Evolutionary conservation across 2,329 filamentous ascomycete species (phyloP), one percentile per base, ranked within the genome.

Genomic region (Colletotrichum sp.): DNA sequence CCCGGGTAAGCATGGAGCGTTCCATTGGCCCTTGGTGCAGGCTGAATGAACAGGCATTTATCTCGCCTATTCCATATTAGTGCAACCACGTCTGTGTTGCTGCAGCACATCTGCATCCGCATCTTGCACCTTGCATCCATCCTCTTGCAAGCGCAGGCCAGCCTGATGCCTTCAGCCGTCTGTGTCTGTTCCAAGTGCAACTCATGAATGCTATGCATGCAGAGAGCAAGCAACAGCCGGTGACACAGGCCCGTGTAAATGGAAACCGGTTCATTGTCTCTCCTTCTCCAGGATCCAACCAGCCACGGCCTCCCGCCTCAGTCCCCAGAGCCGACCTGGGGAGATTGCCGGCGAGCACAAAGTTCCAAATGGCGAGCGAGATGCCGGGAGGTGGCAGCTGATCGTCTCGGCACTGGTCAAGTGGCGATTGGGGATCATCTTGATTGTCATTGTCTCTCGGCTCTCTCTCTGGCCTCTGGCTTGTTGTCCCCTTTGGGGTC

Each of bases 361-460:
- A 61, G 29, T 69, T 49, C 34, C 67, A 22, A 62, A 62, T 52
- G 57, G 36, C 27, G 59, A 73, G 32, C 7, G 70, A 73, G 32
- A 7, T 25, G n/a, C 34, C 34, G 65, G 71, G 27, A 11, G 55
- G 22, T 76, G 73, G 70, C 70, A 76, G 70, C 25, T 64, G 29
- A 68, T 22, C 59, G 73, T 76, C 69, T 73, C 73, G 70, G 64
- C 73, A 76, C 69, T 22, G 30, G 19, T 25, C 25, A 39, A 16
- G 44, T 34, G 57, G 11, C 61, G 16, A 27, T 49, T 64, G 67
- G 34, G 68, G 57, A 70, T 62, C 36, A 59, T 34, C 57, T 70
- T 29, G 57, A 70, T 70, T 63, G 55, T 59, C 69, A 69, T 64
- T 67, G 63, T 72, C 64, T 72, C 73, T 67, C 57, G 39, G 57